Conservation (phyloP, 2,329 filamentous ascomycete species). For the Albifimbria verrucaria region DNA sequence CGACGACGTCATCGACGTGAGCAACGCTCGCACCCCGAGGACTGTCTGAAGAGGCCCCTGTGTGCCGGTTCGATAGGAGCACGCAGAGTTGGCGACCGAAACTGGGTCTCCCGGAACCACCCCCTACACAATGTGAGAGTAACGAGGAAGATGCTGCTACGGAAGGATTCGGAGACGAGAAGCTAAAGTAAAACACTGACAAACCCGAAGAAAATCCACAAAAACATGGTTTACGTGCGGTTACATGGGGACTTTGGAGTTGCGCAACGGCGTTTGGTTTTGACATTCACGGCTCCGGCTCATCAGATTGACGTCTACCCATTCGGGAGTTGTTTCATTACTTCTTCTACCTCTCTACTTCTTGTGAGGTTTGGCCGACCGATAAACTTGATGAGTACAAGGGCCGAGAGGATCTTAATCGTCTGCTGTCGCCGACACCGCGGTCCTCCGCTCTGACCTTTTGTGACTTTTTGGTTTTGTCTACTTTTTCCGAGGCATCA, state of each 20-base stretch:
- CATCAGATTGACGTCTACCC: slow-evolving; percentile 48
- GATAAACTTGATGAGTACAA: slow-evolving; percentile 38
- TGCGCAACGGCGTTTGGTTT: slow-evolving; percentile 31
- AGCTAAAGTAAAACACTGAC: slow-evolving; percentile 14
- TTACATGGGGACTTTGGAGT: slow-evolving; percentile 15
- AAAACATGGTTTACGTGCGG: slow-evolving; percentile 2
- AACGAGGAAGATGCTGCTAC: slow-evolving; percentile 14
- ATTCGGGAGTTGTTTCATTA: slow-evolving; percentile 40
- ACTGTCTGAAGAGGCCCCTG: slow-evolving; percentile 44
- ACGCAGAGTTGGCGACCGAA: slow-evolving; percentile 6
- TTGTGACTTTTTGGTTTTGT: slow-evolving; percentile 13
- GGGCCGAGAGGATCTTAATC: slow-evolving; percentile 35
- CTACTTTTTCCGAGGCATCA: slow-evolving; percentile 6
- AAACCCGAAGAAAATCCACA: slow-evolving; percentile 16
- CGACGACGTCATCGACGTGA: slow-evolving; percentile 89
- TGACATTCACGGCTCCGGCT: slow-evolving; percentile 31
- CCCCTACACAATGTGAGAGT: slow-evolving; percentile 7
- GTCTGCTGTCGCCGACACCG: slow-evolving; percentile 16
- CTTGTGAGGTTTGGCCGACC: slow-evolving; percentile 48
- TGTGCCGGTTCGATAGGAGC: slow-evolving; percentile 5
- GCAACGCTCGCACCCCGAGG: slow-evolving; percentile 61
- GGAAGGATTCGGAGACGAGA: slow-evolving; percentile 12
- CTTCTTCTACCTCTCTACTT: slow-evolving; percentile 42
- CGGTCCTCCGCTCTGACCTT: slow-evolving; percentile 26
- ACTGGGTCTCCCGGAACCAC: slow-evolving; percentile 13